Evolutionary conservation across 495 filamentous ascomycete species (phyloP).

Genomic region (Peziza echinospora): DNA sequence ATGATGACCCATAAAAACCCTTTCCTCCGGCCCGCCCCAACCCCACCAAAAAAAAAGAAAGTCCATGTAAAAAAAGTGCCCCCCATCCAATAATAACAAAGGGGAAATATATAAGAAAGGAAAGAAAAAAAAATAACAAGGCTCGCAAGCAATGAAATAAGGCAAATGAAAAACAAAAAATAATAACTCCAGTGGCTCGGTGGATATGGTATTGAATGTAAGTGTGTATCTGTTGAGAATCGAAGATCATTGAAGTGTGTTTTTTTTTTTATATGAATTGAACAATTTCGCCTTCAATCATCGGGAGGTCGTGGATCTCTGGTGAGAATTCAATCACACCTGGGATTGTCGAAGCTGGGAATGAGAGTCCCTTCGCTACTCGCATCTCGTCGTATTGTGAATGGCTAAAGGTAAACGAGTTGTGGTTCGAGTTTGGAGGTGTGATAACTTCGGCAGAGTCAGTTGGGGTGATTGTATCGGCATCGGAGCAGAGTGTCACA

Average conservation of each 20-base stretch:
- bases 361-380: constrained; percentile 17
- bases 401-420: constrained; percentile 11
- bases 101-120: too few relatives aligned
- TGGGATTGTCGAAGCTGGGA: constrained; percentile 17
- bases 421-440: constrained; percentile 16
- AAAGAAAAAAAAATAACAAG: too few relatives aligned
- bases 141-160: too few relatives aligned
- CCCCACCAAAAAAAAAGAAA: too few relatives aligned
- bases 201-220: neutral
- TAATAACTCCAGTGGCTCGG: neutral
- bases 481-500: constrained; percentile 18
- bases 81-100: too few relatives aligned
- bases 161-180: neutral
- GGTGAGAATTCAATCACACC: constrained; percentile 18
- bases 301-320: constrained; percentile 9
- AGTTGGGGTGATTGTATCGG: constrained; percentile 18
- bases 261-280: constrained; percentile 18
- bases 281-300: constrained; percentile 13
- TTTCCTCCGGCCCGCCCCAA: too few relatives aligned
- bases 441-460: constrained; percentile 16
- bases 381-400: constrained; percentile 10
- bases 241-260: too few relatives aligned
- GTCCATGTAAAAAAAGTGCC: too few relatives aligned
- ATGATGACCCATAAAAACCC: too few relatives aligned
- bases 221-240: neutral